Evolutionary conservation across 768 basidiomycete species (phyloP).

Genomic region (Auriculariales sp.): DNA sequence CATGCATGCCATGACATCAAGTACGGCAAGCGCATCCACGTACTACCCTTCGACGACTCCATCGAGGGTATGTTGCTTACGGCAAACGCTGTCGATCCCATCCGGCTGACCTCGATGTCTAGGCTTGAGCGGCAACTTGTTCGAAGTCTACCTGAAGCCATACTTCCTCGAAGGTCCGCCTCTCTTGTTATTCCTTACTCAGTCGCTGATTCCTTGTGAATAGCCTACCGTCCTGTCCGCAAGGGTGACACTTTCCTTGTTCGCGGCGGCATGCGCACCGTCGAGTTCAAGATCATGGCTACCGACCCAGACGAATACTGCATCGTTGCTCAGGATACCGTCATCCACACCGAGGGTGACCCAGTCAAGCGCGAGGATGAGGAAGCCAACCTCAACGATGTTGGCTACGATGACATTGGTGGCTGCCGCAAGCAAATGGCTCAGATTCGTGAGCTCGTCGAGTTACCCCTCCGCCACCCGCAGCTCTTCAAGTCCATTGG

Average conservation of each 20-base stretch:
- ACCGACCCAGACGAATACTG: constrained; percentile 97
- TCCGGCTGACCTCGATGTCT: neutral
- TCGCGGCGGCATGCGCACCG: constrained; percentile 97
- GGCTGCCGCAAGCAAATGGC: constrained; percentile 99
- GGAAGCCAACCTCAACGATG: constrained; percentile 89
- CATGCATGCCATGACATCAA: constrained; percentile 96
- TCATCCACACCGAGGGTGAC: constrained; percentile 92
- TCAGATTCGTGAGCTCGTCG: constrained; percentile 97
- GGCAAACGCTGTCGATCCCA: neutral
- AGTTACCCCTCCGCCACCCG: constrained; percentile 93
- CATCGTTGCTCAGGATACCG: constrained; percentile 98
- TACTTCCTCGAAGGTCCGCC: constrained; percentile 88
- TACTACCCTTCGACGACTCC: constrained; percentile 96
- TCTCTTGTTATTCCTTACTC: neutral
- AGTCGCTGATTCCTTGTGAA: constrained; percentile 6
- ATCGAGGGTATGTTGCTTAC: constrained; percentile 51
- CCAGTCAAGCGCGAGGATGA: constrained; percentile 98
- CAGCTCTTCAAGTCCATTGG: constrained; percentile 99
- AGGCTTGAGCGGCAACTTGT: constrained; percentile 86
- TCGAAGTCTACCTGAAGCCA: constrained; percentile 94
- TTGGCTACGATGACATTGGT: constrained; percentile 98
- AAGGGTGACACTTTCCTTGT: constrained; percentile 99
- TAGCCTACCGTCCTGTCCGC: constrained; percentile 83
- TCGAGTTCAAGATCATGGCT: constrained; percentile 98
- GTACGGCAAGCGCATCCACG: constrained; percentile 94